phyloP scores from a whole-genome alignment of 352 stramenopile genomes.

The Globisporangium abappressorium region DNA sequence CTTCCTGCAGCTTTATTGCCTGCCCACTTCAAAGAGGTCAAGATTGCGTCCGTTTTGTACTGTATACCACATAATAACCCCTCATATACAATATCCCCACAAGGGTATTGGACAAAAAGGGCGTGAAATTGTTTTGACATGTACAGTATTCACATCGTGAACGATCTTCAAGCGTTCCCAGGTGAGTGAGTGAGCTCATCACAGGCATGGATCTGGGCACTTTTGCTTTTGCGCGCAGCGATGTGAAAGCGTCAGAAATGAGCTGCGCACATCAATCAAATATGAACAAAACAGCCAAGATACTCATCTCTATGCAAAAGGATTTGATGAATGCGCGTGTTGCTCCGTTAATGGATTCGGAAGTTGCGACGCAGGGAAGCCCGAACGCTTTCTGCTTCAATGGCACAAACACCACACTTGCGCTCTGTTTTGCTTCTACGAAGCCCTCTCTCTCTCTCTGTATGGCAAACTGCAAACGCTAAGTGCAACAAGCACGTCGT shows the following conservation, averaged over 20 bases:
- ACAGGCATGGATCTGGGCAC: background rate
- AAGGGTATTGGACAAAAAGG: background rate
- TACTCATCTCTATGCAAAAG: background rate
- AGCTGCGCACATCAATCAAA: background rate
- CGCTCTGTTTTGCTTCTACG: too few species aligned
- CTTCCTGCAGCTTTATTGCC: background rate
- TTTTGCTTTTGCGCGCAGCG: background rate
- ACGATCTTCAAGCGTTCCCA: background rate
- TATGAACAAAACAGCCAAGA: background rate
- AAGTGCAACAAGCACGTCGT: too few species aligned
- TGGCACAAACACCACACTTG: too few species aligned
- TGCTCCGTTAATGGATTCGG: too few species aligned
- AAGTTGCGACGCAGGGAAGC: too few species aligned
- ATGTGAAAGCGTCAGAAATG: too few species aligned
- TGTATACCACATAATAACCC: background rate
- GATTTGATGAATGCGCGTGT: too few species aligned
- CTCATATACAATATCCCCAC: background rate
- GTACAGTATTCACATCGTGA: background rate
- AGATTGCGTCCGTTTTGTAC: background rate
- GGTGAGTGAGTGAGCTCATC: background rate
- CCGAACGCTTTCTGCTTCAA: too few species aligned
- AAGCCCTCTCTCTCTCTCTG: background rate
- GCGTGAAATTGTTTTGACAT: background rate
- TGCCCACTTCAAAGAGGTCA: constrained; percentile 5
- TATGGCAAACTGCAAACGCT: background rate